phyloP scores from a whole-genome alignment of 2,329 filamentous ascomycete species.

The Anthostomella pinea region DNA sequence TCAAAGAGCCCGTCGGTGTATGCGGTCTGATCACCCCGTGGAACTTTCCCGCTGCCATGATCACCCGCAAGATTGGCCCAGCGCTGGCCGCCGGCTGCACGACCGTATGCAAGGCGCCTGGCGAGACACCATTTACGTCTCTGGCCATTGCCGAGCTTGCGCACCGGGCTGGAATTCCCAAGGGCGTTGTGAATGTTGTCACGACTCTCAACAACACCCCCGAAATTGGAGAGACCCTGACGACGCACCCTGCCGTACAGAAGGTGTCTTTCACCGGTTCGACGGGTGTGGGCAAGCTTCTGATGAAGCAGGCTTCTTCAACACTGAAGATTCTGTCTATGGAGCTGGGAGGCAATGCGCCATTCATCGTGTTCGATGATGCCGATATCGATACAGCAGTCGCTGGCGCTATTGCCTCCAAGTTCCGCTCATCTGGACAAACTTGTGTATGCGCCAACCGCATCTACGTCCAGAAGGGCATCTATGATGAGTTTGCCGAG shows the following conservation, averaged over 20 bases:
- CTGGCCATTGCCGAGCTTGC: slow-evolving; percentile 85
- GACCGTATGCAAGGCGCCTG: slow-evolving; percentile 85
- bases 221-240: slow-evolving; percentile 73
- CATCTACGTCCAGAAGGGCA: slow-evolving; percentile 72
- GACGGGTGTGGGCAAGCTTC: slow-evolving; percentile 63
- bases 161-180: slow-evolving; percentile 81
- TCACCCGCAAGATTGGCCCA: slow-evolving; percentile 67
- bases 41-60: slow-evolving; percentile 83
- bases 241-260: slow-evolving; percentile 71
- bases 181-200: slow-evolving; percentile 87
- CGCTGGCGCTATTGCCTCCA: slow-evolving; percentile 75
- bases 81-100: slow-evolving; percentile 93
- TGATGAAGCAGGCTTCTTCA: slow-evolving; percentile 85
- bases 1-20: slow-evolving; percentile 82
- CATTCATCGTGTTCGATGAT: slow-evolving; percentile 96
- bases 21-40: slow-evolving; percentile 82
- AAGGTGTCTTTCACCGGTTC: slow-evolving; percentile 95
- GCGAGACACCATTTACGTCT: slow-evolving; percentile 88
- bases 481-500: slow-evolving; percentile 72
- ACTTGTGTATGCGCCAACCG: slow-evolving; percentile 91
- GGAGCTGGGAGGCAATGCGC: slow-evolving; percentile 91
- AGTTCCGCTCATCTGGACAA: slow-evolving; percentile 93
- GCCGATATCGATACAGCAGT: slow-evolving; percentile 85
- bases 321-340: slow-evolving; percentile 83
- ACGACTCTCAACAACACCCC: slow-evolving; percentile 77